Evolutionary conservation across 768 basidiomycete genomes (phyloP), one percentile per base, ranked within the genome.

Genomic region (Termitomyces sp.): DNA sequence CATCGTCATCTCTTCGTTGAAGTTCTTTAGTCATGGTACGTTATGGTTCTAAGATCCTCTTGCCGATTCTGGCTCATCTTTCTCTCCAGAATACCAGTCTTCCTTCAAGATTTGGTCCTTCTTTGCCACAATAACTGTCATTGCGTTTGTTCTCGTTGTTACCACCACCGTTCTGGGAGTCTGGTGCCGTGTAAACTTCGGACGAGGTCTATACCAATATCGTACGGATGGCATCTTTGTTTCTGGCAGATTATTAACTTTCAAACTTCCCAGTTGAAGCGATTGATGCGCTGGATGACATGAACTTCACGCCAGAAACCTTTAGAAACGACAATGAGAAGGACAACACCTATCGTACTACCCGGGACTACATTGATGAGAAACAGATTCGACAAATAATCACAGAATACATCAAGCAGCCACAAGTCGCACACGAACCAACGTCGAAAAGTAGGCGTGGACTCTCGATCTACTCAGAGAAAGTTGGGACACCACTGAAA

Each of bases 151-250:
- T 26, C 65, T 82, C 16, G 66, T 76, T 33, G 63, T 80, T 8
- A 60, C 68, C 7, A 77, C 79, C 4, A 69, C 73, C n/a, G 57
- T 71, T 32, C 60, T 83, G 10, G 80, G 76, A 7, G 46, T 82
- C 45, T 47, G 78, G n/a, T 84, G 82, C 66, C 72, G 81, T 52
- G 56, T 76, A 30, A 77, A 83, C 61, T 85, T 83, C 63, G 82
- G 79, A 10, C 79, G 76, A 62, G 83, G 82, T 1, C 72, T 84
- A 10, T 74, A 75, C 4, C 78, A 83, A 32, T 84, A 77, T 60
- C 67, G 83, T 83, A 66, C 70, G 79, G 64, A 41, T 32, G n/a
- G 18, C 3, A 13, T 24, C 13, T 33, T 16, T 51, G 16, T 11
- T 22, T 51, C 28, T 5, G 16, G 28, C 13, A 36, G 13, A 32